Percentiles rank a stretch among this genome's conserved stretches.
Evolutionary conservation across 176 grass and related monocot genomes (phyloP).

Genomic region (Lolium rigidum): DNA sequence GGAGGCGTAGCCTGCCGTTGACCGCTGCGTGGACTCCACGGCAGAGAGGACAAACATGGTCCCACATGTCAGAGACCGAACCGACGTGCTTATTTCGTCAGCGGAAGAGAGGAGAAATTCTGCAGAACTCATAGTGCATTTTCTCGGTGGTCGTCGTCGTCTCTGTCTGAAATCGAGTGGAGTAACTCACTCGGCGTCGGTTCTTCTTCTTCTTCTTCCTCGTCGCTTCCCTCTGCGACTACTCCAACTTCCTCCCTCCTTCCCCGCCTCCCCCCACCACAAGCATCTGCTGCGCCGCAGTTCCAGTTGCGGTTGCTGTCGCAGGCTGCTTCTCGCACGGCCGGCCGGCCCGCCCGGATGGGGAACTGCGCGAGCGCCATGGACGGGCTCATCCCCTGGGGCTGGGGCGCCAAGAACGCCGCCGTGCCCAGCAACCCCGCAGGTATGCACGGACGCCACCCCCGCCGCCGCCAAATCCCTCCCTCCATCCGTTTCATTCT

Average conservation of each 20-base stretch:
- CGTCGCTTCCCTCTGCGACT: not conserved
- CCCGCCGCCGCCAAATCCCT: no score
- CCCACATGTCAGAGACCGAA: not conserved
- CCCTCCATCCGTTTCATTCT: not conserved
- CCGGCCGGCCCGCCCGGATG: constrained; percentile 30
- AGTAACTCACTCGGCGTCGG: not conserved
- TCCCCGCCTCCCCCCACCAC: not conserved
- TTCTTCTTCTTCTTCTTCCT: not conserved
- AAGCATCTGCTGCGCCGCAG: not conserved
- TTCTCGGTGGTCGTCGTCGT: not conserved
- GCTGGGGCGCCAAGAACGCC: constrained; percentile 4
- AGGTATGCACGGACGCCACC: not conserved
- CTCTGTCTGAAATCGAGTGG: constrained; percentile 12
- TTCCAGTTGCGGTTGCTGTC: not conserved
- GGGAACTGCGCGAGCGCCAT: constrained; percentile 71
- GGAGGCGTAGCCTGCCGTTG: not conserved
- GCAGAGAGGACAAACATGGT: no score
- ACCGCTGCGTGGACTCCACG: not conserved
- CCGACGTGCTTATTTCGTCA: not conserved
- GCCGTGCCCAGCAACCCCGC: not conserved
- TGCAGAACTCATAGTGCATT: not conserved
- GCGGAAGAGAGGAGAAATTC: not conserved
- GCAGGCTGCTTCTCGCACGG: not conserved
- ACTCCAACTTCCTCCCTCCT: not conserved
- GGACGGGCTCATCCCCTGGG: constrained; percentile 27